Evolutionary conservation across 2,329 filamentous ascomycete genomes (phyloP).

Genomic region (Cladosporium austrohemisphaericum): DNA sequence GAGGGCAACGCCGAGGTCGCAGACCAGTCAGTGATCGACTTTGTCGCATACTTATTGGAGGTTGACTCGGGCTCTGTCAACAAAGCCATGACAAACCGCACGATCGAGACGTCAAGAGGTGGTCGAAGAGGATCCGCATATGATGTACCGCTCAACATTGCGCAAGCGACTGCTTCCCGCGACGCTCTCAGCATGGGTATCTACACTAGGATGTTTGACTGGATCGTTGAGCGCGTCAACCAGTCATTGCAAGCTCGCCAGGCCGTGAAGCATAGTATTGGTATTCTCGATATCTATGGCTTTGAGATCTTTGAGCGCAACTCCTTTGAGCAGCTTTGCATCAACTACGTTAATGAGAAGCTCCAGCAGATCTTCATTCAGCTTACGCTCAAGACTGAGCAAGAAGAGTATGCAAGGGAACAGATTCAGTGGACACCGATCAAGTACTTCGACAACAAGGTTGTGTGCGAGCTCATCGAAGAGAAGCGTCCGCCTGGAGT

Average conservation of each 20-base stretch:
- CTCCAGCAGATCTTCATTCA: slow-evolving; percentile 99
- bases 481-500: slow-evolving; percentile 84
- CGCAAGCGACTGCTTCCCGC: slow-evolving; percentile 80
- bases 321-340: slow-evolving; percentile 97
- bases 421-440: slow-evolving; percentile 99
- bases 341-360: slow-evolving; percentile 99
- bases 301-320: slow-evolving; percentile 99
- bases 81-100: slow-evolving; percentile 82
- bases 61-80: slow-evolving; percentile 76
- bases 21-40: slow-evolving; percentile 89
- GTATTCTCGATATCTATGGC: slow-evolving; percentile 97
- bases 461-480: slow-evolving; percentile 96
- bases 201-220: slow-evolving; percentile 96
- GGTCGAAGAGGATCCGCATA: slow-evolving; percentile 65
- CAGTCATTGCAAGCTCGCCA: slow-evolving; percentile 77
- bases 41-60: slow-evolving; percentile 89
- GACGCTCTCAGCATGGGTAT: slow-evolving; percentile 94
- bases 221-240: slow-evolving; percentile 93
- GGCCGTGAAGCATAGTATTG: slow-evolving; percentile 75
- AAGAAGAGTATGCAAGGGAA: slow-evolving; percentile 93
- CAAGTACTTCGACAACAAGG: slow-evolving; percentile 99
- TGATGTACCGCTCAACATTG: slow-evolving; percentile 75
- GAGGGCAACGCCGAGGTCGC: slow-evolving; percentile 80
- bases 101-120: slow-evolving; percentile 69
- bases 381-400: slow-evolving; percentile 90